These are phyloP conservation scores for Sabuloglossum arenarium DNA, from an alignment of 495 filamentous ascomycete species.

Conservation along the genomic window DNA sequence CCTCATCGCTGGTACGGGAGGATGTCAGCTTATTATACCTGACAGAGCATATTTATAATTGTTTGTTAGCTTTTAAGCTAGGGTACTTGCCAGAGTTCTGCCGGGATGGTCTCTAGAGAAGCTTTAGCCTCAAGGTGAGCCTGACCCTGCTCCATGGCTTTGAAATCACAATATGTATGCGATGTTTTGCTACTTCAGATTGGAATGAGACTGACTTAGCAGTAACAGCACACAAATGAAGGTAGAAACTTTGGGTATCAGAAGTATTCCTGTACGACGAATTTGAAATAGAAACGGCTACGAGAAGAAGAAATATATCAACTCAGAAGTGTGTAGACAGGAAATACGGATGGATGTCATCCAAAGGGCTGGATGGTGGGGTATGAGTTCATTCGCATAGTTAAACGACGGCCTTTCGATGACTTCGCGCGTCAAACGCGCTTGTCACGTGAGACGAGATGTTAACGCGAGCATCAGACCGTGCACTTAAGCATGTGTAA, in stretches of 20 bases:
- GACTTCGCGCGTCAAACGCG: neutral
- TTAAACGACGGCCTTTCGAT: neutral
- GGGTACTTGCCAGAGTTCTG: neutral
- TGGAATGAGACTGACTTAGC: neutral
- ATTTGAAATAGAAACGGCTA: neutral
- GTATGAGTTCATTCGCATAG: neutral
- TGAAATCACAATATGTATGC: neutral
- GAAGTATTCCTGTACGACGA: neutral
- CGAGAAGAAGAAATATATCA: neutral
- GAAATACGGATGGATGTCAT: neutral
- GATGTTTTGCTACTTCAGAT: neutral
- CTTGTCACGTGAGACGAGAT: neutral
- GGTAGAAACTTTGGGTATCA: neutral
- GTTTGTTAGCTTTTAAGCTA: neutral
- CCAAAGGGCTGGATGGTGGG: neutral
- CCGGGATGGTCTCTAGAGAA: neutral
- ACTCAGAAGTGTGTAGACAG: neutral
- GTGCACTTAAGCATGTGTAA: too few species aligned
- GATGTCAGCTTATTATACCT: neutral
- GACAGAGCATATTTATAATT: neutral
- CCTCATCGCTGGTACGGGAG: constrained; percentile 11
- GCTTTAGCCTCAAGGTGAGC: neutral
- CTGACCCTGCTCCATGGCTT: neutral
- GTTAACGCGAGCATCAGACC: too few species aligned
- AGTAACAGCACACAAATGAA: neutral